Conservation (phyloP, 1,284 basidiomycete genomes). For the Hymenochaete sp. region DNA sequence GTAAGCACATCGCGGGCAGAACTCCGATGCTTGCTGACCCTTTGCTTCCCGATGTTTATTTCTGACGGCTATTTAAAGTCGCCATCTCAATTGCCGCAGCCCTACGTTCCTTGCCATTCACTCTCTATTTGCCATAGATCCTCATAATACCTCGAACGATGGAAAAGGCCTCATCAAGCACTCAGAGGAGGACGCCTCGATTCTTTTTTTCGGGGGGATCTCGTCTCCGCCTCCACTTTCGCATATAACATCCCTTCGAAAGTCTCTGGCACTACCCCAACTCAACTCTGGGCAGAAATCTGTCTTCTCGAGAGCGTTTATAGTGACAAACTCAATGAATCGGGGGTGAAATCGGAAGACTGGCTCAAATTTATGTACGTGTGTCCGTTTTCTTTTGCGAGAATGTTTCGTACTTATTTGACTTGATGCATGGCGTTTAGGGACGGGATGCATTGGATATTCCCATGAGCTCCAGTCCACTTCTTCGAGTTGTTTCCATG, state of each 20-base stretch:
- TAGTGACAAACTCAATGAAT: conserved; percentile 2
- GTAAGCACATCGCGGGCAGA: too few relatives aligned
- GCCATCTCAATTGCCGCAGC: too few relatives aligned
- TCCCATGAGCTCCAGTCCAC: conserved; percentile 18
- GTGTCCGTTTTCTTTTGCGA: background rate
- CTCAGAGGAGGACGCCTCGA: conserved; percentile 2
- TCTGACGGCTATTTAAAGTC: too few relatives aligned
- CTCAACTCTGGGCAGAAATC: background rate
- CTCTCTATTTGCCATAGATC: too few relatives aligned
- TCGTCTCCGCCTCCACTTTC: background rate
- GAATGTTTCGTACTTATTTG: conserved; percentile 1
- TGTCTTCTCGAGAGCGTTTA: conserved; percentile 9
- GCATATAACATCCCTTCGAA: background rate
- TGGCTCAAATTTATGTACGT: conserved; percentile 8
- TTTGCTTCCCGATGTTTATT: too few relatives aligned
- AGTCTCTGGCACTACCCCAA: conserved; percentile 7
- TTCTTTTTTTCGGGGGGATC: background rate
- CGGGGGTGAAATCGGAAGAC: conserved; percentile 7
- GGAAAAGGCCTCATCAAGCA: background rate
- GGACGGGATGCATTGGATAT: conserved; percentile 17
- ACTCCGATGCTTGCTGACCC: too few relatives aligned
- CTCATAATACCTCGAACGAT: too few relatives aligned
- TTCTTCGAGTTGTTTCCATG: conserved; percentile 18
- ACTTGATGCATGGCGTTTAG: background rate
- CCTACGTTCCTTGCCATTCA: too few relatives aligned